phyloP scores from a whole-genome alignment of 306 rosid species.

The Gastrolobium villosum region DNA sequence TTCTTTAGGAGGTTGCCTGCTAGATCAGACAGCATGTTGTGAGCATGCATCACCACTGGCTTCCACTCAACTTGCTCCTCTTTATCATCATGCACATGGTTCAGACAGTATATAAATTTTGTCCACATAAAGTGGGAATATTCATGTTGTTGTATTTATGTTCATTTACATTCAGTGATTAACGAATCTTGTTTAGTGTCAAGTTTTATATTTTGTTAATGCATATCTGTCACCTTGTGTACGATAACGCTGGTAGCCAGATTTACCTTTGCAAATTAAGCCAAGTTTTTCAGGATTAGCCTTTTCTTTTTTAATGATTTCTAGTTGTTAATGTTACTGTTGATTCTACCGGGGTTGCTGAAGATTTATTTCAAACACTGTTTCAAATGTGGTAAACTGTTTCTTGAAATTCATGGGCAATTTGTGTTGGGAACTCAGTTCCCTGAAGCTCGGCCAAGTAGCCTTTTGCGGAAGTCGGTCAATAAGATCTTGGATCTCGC shows the following conservation, averaged over 20 bases:
- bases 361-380: too few relatives aligned
- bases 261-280: neutral
- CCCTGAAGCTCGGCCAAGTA: too few relatives aligned
- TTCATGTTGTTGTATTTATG: conserved; percentile 22
- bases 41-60: conserved; percentile 21
- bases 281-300: too few relatives aligned
- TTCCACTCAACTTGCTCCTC: neutral
- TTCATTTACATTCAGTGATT: conserved; percentile 36
- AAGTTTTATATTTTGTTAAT: neutral
- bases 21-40: conserved; percentile 89
- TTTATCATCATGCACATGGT: conserved; percentile 14
- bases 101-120: neutral
- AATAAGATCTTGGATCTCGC: too few relatives aligned
- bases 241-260: neutral
- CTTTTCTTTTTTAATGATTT: neutral
- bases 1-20: conserved; percentile 91
- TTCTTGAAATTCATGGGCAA: too few relatives aligned
- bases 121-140: conserved; percentile 35
- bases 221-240: neutral
- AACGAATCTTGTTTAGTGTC: conserved; percentile 30
- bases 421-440: too few relatives aligned
- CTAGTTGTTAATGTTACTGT: neutral
- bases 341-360: neutral
- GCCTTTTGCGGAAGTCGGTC: too few relatives aligned
- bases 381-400: too few relatives aligned